A percentile compares a stretch with the other conserved stretches of the same genome.
Evolutionary conservation across 163 green algal genomes (phyloP).

Genomic region (Prototheca cutis): DNA sequence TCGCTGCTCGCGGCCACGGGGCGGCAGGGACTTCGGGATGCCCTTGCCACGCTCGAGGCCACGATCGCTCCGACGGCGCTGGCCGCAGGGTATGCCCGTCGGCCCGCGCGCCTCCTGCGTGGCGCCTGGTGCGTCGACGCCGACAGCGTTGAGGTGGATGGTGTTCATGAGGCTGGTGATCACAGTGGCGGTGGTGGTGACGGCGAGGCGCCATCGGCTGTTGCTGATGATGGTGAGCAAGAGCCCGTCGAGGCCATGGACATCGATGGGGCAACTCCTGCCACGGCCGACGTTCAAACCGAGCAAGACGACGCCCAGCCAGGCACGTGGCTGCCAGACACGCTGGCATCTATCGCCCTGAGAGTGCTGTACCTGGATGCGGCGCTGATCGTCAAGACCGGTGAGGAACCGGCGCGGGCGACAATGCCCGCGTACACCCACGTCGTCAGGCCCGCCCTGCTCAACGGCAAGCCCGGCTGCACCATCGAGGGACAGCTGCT

Average conservation of each 20-base stretch:
- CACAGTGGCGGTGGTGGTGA: too few relatives aligned
- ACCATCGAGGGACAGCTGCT: not conserved
- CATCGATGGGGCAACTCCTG: too few relatives aligned
- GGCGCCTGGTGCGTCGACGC: slow-evolving; percentile 34
- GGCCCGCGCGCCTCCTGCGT: slow-evolving; percentile 32
- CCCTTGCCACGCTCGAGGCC: slow-evolving; percentile 46
- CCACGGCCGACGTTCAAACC: too few relatives aligned
- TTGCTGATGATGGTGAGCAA: too few relatives aligned
- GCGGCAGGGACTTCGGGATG: slow-evolving; percentile 25
- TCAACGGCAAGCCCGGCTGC: not conserved
- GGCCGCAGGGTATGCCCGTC: not conserved
- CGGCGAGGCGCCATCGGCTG: too few relatives aligned
- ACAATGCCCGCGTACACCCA: slow-evolving; percentile 9
- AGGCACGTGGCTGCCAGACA: slow-evolving; percentile 65
- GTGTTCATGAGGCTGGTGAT: too few relatives aligned
- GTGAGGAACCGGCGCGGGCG: slow-evolving; percentile 18
- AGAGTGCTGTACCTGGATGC: slow-evolving; percentile 59
- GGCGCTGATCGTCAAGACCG: slow-evolving; percentile 41
- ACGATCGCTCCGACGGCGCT: not conserved
- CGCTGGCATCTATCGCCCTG: slow-evolving; percentile 46
- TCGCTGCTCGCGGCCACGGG: slow-evolving; percentile 18
- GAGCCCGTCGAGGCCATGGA: too few relatives aligned
- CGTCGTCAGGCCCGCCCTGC: slow-evolving; percentile 1
- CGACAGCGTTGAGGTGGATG: not conserved
- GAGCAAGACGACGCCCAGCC: not conserved